Percentiles rank a stretch among this genome's conserved stretches.
These are phyloP conservation scores for Eimeria zaria DNA, from an alignment of 169 alveolate species.

Conservation along the genomic window DNA sequence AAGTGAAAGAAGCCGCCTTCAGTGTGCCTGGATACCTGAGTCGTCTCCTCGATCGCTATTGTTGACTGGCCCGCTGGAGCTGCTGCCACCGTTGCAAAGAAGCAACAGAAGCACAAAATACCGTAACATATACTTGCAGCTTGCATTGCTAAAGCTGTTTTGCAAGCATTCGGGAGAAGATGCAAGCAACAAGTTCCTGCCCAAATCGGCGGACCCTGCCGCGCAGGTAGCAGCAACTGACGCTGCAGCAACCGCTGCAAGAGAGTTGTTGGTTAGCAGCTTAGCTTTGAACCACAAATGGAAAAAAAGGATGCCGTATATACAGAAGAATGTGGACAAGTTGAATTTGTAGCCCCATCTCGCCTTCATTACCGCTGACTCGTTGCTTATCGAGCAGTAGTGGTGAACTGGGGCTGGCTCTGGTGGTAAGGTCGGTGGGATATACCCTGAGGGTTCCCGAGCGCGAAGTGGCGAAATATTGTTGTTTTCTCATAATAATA, in stretches of 20 bases:
- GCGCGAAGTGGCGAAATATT: no score
- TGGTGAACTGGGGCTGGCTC: conserved; percentile 48
- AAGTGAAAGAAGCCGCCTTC: conserved; percentile 24
- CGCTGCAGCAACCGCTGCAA: background rate
- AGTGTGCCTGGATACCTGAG: background rate
- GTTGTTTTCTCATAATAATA: background rate
- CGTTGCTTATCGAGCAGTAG: background rate
- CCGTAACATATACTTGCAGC: background rate
- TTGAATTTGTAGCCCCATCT: background rate
- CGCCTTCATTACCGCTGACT: background rate
- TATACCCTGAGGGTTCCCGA: background rate
- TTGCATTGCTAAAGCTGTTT: background rate
- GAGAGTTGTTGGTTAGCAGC: background rate
- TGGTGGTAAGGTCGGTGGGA: background rate
- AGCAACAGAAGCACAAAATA: background rate
- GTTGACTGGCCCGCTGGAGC: conserved; percentile 8
- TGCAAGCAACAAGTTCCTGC: background rate
- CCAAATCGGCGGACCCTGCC: background rate
- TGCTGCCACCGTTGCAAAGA: conserved; percentile 27
- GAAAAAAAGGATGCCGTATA: background rate
- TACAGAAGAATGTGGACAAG: background rate
- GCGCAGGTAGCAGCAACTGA: background rate
- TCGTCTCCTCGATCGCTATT: background rate
- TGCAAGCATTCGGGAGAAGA: background rate
- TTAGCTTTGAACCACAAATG: background rate